Conservation (phyloP, 2,329 filamentous ascomycete species). For the Alternaria sp. region DNA sequence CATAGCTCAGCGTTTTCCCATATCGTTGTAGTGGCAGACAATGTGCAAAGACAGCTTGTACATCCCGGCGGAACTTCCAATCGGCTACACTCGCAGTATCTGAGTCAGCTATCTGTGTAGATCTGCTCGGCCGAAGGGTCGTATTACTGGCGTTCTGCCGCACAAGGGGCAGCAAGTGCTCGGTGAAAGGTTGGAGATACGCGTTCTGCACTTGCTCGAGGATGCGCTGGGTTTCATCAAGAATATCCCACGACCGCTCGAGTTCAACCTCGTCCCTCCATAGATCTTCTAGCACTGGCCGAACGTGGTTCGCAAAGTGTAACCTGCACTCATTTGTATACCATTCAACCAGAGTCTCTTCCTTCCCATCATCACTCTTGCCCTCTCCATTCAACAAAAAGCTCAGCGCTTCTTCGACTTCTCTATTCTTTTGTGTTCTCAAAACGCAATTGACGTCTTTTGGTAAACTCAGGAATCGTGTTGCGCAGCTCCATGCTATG, state of each 20-base stretch:
- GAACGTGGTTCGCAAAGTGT: conserved; percentile 51
- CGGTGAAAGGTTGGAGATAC: conserved; percentile 49
- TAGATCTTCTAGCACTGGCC: conserved; percentile 35
- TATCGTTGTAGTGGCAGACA: conserved; percentile 64
- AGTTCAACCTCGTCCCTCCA: conserved; percentile 43
- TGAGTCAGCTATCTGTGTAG: conserved; percentile 44
- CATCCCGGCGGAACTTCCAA: conserved; percentile 65
- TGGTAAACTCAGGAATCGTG: conserved; percentile 52
- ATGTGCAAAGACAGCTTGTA: conserved; percentile 72
- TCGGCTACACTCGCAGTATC: conserved; percentile 30
- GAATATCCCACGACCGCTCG: conserved; percentile 39
- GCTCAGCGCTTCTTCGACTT: conserved; percentile 47
- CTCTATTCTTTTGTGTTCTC: conserved; percentile 32
- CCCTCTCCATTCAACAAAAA: conserved; percentile 49
- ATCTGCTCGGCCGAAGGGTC: conserved; percentile 46
- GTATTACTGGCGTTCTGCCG: conserved; percentile 30
- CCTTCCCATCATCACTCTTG: conserved; percentile 35
- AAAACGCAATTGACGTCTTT: conserved; percentile 33
- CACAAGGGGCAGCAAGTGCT: conserved; percentile 46
- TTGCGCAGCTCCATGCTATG: conserved; percentile 58
- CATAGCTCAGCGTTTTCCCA: conserved; percentile 62
- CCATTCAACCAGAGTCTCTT: conserved; percentile 53
- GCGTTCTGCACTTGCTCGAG: conserved; percentile 48
- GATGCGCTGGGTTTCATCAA: conserved; percentile 48
- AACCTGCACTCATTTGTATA: conserved; percentile 54